Evolutionary conservation across 106 monocot species (phyloP).

Genomic region (Hemerocallis citrina): DNA sequence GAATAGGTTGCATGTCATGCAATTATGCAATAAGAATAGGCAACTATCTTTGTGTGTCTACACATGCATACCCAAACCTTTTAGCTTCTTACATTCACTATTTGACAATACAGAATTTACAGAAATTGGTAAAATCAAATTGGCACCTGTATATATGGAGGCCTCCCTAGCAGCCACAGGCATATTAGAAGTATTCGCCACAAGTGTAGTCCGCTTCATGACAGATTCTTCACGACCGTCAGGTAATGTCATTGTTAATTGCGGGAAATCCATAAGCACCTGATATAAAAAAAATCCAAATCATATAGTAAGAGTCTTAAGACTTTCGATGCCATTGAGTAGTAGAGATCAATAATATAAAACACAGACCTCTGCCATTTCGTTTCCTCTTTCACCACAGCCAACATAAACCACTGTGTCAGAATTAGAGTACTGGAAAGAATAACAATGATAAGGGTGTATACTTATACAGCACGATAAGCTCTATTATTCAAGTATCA

Average conservation of each 20-base stretch:
- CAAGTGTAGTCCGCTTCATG: constrained; percentile 95
- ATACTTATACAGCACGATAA: background rate
- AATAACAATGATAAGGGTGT: background rate
- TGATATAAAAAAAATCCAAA: constrained; percentile 11
- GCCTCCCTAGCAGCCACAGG: constrained; percentile 98
- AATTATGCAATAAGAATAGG: too few species aligned
- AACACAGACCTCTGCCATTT: constrained; percentile 83
- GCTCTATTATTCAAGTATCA: background rate
- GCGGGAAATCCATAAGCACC: constrained; percentile 98
- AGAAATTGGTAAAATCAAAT: background rate
- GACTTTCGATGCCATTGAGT: background rate
- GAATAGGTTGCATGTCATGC: too few species aligned
- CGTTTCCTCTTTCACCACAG: constrained; percentile 99
- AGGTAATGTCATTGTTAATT: constrained; percentile 92
- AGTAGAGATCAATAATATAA: constrained; percentile 1
- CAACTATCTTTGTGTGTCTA: too few species aligned
- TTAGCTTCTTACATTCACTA: background rate
- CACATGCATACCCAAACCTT: too few species aligned
- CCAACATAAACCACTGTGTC: constrained; percentile 95
- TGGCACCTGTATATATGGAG: constrained; percentile 83
- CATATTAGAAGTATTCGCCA: constrained; percentile 98
- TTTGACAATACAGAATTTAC: background rate
- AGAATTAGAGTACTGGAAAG: constrained; percentile 85
- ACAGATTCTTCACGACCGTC: constrained; percentile 99
- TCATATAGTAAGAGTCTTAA: background rate